A percentile compares a stretch with the other conserved stretches of the same genome.
phyloP scores from a whole-genome alignment of 352 stramenopile species.

The Phytophthora pini region DNA sequence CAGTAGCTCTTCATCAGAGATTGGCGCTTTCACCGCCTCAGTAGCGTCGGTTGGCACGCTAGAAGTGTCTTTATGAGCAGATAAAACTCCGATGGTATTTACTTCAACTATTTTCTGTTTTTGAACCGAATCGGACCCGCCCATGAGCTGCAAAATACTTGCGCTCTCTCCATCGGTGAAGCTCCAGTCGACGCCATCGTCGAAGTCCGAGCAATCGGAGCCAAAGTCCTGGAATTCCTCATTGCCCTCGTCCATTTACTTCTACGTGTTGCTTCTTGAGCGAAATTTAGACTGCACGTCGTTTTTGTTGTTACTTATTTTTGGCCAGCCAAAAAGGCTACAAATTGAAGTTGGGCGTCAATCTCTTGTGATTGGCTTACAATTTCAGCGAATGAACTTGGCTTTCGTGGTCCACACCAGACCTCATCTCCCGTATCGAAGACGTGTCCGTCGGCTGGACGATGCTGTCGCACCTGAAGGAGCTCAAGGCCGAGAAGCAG shows the following conservation, averaged over 20 bases:
- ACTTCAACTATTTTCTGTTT: not conserved
- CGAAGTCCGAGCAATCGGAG: conserved; percentile 49
- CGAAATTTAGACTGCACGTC: conserved; percentile 6
- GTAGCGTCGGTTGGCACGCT: not conserved
- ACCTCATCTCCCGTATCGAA: conserved; percentile 5
- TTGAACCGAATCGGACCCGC: conserved; percentile 13
- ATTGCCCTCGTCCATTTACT: conserved; percentile 17
- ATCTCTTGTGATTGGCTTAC: conserved; percentile 8
- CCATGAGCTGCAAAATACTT: conserved; percentile 55
- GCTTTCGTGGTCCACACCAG: conserved; percentile 21
- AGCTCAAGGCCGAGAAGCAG: conserved; percentile 60
- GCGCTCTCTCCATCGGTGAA: conserved; percentile 55
- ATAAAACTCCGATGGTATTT: not conserved
- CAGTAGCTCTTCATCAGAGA: conserved; percentile 23
- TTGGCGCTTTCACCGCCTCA: not conserved
- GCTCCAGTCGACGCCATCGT: conserved; percentile 15
- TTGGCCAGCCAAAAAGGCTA: not conserved
- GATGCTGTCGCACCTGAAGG: conserved; percentile 51
- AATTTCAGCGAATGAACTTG: conserved; percentile 9
- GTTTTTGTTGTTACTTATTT: not conserved
- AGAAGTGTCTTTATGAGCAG: not conserved
- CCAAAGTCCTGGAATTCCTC: conserved; percentile 63
- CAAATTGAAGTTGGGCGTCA: conserved; percentile 24
- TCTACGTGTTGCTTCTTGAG: not conserved
- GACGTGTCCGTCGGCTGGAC: conserved; percentile 7